Conservation (phyloP, 805 yeast genomes). For the Hanseniaspora vineae region DNA sequence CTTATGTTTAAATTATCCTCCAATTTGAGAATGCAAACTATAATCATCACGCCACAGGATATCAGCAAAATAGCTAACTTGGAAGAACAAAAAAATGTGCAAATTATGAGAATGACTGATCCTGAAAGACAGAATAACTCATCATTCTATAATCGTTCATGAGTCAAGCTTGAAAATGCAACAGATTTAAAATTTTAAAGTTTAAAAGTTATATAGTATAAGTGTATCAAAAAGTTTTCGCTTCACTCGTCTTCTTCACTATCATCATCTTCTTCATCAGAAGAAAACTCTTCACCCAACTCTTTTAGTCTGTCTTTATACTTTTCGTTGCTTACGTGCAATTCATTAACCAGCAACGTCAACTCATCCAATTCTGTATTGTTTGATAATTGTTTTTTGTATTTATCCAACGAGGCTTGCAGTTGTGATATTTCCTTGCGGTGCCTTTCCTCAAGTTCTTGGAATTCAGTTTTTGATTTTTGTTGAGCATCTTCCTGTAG, state of each 20-base stretch:
- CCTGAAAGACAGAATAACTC: slow-evolving; percentile 25
- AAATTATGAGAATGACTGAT: slow-evolving; percentile 47
- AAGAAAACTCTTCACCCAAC: slow-evolving; percentile 49
- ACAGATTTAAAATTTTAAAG: no score
- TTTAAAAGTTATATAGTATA: background rate
- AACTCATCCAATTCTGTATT: slow-evolving; percentile 43
- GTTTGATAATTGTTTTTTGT: slow-evolving; percentile 8
- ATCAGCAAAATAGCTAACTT: slow-evolving; percentile 51
- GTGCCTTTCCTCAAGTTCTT: slow-evolving; percentile 1
- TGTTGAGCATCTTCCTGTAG: no score
- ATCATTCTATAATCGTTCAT: slow-evolving; percentile 6
- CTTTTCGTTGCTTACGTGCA: slow-evolving; percentile 52
- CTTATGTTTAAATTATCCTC: slow-evolving; percentile 55
- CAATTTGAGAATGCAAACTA: slow-evolving; percentile 54
- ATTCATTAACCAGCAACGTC: slow-evolving; percentile 60
- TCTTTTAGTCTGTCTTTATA: slow-evolving; percentile 40
- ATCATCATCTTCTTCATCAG: slow-evolving; percentile 60
- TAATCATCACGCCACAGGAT: slow-evolving; percentile 90
- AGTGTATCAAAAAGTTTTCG: no score
- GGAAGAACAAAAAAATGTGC: slow-evolving; percentile 32
- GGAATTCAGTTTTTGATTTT: slow-evolving; percentile 1
- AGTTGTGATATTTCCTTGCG: slow-evolving; percentile 9
- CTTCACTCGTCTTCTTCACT: slow-evolving; percentile 13
- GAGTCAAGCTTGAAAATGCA: background rate
- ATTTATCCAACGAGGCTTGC: slow-evolving; percentile 6